phyloP scores from a whole-genome alignment of 2,329 filamentous ascomycete species.

The Amphichorda felina region DNA sequence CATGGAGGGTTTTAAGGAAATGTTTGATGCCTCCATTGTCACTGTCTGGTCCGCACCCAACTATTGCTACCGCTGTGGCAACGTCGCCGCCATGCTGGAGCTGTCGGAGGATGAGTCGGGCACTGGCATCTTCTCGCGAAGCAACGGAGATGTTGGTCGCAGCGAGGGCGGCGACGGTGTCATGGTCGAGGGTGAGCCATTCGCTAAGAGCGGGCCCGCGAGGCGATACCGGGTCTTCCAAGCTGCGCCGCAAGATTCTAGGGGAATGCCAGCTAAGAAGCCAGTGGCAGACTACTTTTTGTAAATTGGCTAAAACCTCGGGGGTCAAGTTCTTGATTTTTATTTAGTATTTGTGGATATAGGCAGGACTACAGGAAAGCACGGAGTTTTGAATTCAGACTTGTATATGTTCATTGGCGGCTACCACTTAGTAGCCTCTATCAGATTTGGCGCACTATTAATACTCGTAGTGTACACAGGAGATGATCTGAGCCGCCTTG shows the following conservation, averaged over 20 bases:
- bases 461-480: too few relatives aligned
- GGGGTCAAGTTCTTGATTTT: too few relatives aligned
- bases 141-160: conserved; percentile 56
- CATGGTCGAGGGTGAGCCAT: conserved; percentile 33
- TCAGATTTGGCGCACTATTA: too few relatives aligned
- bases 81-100: conserved; percentile 90
- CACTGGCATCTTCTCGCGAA: conserved; percentile 54
- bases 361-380: too few relatives aligned
- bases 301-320: too few relatives aligned
- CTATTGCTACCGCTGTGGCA: conserved; percentile 93
- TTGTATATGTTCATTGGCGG: not conserved
- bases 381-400: not conserved
- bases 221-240: conserved; percentile 92
- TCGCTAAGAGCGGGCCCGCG: conserved; percentile 56
- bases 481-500: too few relatives aligned
- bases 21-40: conserved; percentile 93
- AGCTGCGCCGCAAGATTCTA: conserved; percentile 86
- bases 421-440: not conserved
- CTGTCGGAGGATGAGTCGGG: conserved; percentile 80
- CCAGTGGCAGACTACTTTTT: conserved; percentile 96
- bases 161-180: conserved; percentile 37
- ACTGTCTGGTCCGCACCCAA: conserved; percentile 98
- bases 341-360: too few relatives aligned
- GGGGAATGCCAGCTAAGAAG: conserved; percentile 98
- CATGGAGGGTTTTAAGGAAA: conserved; percentile 99